A percentile compares a stretch with the other conserved stretches of the same genome.
These are phyloP conservation scores for Aegilops longissima DNA, from an alignment of 176 grass and related monocot species.

Conservation along the genomic window DNA sequence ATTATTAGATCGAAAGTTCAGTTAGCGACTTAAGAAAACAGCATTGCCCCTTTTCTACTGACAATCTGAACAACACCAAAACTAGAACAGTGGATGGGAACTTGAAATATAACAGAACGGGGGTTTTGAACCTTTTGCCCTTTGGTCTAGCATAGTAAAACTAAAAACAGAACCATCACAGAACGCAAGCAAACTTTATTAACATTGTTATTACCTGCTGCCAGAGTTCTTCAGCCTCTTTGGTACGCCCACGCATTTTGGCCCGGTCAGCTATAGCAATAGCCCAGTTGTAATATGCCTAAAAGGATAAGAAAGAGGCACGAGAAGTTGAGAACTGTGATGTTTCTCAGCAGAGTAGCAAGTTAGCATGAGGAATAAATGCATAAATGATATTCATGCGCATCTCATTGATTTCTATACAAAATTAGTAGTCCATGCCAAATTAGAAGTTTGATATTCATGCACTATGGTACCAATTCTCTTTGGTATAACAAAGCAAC, in stretches of 20 bases:
- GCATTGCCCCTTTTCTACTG: background rate
- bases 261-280: constrained; percentile 86
- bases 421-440: background rate
- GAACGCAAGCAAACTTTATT: background rate
- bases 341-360: background rate
- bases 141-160: constrained; percentile 4
- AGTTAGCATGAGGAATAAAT: background rate
- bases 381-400: background rate
- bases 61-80: background rate
- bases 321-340: background rate
- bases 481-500: background rate
- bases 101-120: background rate
- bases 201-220: constrained; percentile 55
- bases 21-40: background rate
- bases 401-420: background rate
- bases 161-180: background rate
- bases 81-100: background rate
- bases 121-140: background rate
- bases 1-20: background rate
- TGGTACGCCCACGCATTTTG: constrained; percentile 82
- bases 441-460: too few species aligned
- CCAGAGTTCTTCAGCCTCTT: constrained; percentile 88
- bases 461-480: background rate
- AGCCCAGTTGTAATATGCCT: constrained; percentile 90
- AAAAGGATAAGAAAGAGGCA: constrained; percentile 1